Conservation (phyloP, 2,329 filamentous ascomycete species). For the Uncinocarpus reesii region DNA sequence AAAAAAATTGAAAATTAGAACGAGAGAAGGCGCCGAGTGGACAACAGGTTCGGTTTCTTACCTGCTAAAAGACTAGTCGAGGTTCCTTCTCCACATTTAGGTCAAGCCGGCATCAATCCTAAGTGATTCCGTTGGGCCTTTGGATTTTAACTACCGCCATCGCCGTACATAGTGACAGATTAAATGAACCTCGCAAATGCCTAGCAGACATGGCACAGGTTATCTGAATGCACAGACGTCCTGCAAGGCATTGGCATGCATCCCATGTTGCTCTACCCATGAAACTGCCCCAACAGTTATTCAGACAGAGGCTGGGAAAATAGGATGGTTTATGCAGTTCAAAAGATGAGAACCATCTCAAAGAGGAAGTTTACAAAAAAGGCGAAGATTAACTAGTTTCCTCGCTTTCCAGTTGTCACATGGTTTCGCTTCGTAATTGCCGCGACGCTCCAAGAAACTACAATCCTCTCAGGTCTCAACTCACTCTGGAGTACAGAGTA, state of each 20-base stretch:
- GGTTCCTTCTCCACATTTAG: neutral
- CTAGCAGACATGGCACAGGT: too few relatives aligned
- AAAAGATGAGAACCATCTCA: neutral
- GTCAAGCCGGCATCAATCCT: neutral
- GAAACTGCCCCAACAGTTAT: neutral
- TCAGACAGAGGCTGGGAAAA: neutral
- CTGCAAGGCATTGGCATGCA: slow-evolving; percentile 3
- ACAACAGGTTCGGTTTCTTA: slow-evolving; percentile 2
- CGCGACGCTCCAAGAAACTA: slow-evolving; percentile 1
- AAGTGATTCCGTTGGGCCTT: neutral
- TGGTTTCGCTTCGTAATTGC: neutral
- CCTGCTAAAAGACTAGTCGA: neutral
- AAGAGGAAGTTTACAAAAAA: neutral
- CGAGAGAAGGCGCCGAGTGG: neutral
- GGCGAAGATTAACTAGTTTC: neutral
- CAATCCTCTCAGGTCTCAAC: neutral
- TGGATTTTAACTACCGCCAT: slow-evolving; percentile 1
- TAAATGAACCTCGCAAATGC: too few relatives aligned
- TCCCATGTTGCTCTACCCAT: neutral
- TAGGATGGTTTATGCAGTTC: neutral
- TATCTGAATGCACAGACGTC: slow-evolving; percentile 4
- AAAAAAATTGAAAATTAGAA: too few relatives aligned
- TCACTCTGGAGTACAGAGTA: neutral
- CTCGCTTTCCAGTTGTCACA: neutral
- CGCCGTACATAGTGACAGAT: too few relatives aligned